Evolutionary conservation across 306 rosid species (phyloP).

Genomic region (Rubus parviflorus): DNA sequence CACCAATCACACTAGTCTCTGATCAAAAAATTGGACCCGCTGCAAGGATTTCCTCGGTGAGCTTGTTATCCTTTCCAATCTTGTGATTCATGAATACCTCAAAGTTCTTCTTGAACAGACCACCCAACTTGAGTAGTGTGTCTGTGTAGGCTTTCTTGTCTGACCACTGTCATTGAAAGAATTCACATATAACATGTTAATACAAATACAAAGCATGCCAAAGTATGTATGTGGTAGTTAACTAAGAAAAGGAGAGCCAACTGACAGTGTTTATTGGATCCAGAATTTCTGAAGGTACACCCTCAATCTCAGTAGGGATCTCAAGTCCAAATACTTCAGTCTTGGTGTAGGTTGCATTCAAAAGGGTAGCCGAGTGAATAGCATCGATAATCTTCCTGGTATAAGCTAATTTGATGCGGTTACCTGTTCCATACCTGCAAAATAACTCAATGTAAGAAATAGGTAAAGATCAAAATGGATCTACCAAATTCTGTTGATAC

Average conservation of each 20-base stretch:
- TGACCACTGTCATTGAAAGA: constrained; percentile 57
- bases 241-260: not conserved
- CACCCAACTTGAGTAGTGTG: constrained; percentile 58
- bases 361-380: constrained; percentile 73
- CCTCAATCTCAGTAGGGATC: constrained; percentile 69
- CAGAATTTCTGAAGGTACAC: constrained; percentile 76
- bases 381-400: constrained; percentile 88
- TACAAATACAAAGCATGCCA: not conserved
- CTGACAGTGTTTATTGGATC: constrained; percentile 79
- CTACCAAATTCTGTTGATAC: not conserved
- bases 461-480: not conserved
- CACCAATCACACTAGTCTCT: not conserved
- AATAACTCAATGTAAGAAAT: not conserved
- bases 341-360: constrained; percentile 52
- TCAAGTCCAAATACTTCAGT: constrained; percentile 78
- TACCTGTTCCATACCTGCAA: constrained; percentile 74
- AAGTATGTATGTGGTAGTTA: not conserved
- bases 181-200: not conserved
- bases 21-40: constrained; percentile 72
- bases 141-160: constrained; percentile 60
- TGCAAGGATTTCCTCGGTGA: constrained; percentile 74
- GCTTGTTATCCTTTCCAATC: constrained; percentile 55
- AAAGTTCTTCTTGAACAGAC: constrained; percentile 72
- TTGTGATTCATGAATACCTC: constrained; percentile 55
- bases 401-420: constrained; percentile 67